Base-by-base conservation (phyloP, 1,284 basidiomycete genomes). In the Puccinia novopanici region DNA sequence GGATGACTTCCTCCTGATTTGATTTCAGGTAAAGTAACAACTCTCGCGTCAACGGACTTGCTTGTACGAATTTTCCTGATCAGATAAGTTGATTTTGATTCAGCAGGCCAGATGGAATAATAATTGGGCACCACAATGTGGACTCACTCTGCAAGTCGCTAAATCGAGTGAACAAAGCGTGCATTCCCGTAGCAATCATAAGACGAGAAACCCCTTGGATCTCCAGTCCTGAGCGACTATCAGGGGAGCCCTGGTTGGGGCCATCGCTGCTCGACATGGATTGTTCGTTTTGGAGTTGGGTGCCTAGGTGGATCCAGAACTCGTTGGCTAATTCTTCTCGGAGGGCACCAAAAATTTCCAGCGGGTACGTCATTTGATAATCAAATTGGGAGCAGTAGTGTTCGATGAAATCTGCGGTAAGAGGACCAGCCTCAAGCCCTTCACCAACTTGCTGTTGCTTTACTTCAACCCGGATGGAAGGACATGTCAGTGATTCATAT, bases 261-360 rank as follows among this genome's bases (percentile, higher is more conserved):
- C 37, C 19, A 24, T 67, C 34, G 63, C 22, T 59, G 9, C 24
- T 68, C 12, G 65, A 45, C 19, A 24, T 19, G 40, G 1, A 6
- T 68, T 22, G 40, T 22, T 68, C 34, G 45, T 6, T 30, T 48
- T 68, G 65, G 4, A 24, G 34, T 24, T 5, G 27, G n/a, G 65
- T 48, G 45, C 9, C n/a, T 48, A 48, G 27, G 40, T 48, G 65
- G n/a, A n/a, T 68, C 65, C 65, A 68, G n/a, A 68, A 24, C 40
- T 45, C 65, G 24, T 68, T 37, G 45, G 65, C 65, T 48, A 68
- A 30, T 68, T 68, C 40, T 48, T 68, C 65, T 30, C 65, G 17
- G n/a, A 68, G 65, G 40, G 65, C 65, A 48, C 24, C 12, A 30
- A 24, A 68, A 22, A 68, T 45, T 42, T 0, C 40, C 22, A 50